Evolutionary conservation across 306 rosid species (phyloP), one percentile per base, ranked within the genome.

Genomic region (Vigna hirtella): DNA sequence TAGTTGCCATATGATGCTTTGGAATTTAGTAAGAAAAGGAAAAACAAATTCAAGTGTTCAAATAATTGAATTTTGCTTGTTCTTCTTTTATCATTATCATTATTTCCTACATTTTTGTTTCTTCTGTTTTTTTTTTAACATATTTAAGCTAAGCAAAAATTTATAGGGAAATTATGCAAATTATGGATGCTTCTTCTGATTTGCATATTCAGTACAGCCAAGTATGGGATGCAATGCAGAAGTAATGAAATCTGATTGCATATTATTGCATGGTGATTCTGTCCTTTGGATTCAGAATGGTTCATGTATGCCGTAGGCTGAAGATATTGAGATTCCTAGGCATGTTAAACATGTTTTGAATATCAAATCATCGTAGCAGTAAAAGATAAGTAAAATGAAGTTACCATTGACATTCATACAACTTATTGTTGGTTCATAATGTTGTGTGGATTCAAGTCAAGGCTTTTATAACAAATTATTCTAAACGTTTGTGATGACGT

Each of bases 1-100:
- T 69, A 28, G 59, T 69, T 69, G 45, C 59, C 45, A 48, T 26
- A 59, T 48, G 26, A 48, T 68, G 59, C 59, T 49, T 49, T 68
- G 26, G 5, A 48, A 69, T 66, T 66, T 38, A 66, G 52, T 66
- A 66, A 66, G 22, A 18, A n/a, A 10, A 7, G 8, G 50, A 9
- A 36, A 66, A 11, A 4, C 50, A 40, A 17, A 10, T 17, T 18
- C 24, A 38, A 38, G 45, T 34, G 22, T 62, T 34, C 34, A 55
- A 62, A 62, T 24, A 7, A 34, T 15, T 34, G 18, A 6, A 63
- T 15, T 63, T 62, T 32, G 32, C 66, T 59, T 28, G 66, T 59
- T 59, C 18, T 11, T 2, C 28, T 28, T 30, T 17, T 61, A 14
- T 6, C 30, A 3, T 61, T 2, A 42, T 2, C 2, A 40, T 14